Conservation (phyloP, 2,329 filamentous ascomycete genomes). For the Westerdykella sp. region DNA sequence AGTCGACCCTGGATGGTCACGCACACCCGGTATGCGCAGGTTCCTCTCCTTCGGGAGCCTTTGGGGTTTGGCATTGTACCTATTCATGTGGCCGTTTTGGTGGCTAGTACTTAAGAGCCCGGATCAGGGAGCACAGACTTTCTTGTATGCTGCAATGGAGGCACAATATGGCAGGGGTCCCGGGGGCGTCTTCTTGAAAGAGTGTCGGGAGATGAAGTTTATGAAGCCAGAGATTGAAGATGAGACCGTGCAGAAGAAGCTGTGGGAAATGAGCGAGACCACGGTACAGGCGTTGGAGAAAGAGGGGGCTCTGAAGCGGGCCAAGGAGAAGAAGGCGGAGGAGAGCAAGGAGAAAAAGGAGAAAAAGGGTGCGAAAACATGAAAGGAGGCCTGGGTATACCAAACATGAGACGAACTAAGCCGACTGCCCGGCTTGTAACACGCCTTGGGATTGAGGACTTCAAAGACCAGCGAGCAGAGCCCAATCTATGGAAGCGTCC, state of each 20-base stretch:
- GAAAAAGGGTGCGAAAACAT: slow-evolving; percentile 15
- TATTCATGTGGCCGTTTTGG: slow-evolving; percentile 70
- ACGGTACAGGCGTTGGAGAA: slow-evolving; percentile 76
- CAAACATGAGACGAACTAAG: no score
- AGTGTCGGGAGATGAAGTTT: slow-evolving; percentile 72
- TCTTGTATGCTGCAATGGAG: slow-evolving; percentile 83
- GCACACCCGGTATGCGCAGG: slow-evolving; percentile 80
- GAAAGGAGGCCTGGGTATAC: no score
- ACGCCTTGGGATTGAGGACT: no score
- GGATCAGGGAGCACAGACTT: slow-evolving; percentile 75
- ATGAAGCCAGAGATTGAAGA: slow-evolving; percentile 68
- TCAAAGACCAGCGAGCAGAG: no score
- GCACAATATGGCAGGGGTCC: slow-evolving; percentile 56
- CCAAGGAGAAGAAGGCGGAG: slow-evolving; percentile 50
- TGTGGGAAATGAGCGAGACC: slow-evolving; percentile 86
- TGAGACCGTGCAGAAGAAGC: slow-evolving; percentile 70
- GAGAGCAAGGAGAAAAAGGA: slow-evolving; percentile 33
- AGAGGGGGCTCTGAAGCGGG: slow-evolving; percentile 59
- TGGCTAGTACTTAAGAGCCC: slow-evolving; percentile 88
- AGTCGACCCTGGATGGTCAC: slow-evolving; percentile 76
- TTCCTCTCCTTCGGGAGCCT: slow-evolving; percentile 84
- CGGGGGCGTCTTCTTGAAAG: slow-evolving; percentile 76
- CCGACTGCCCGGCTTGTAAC: no score
- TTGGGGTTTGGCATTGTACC: slow-evolving; percentile 69
- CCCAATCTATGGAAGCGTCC: no score